Conservation (phyloP, 768 basidiomycete species). For the Russula lepida region DNA sequence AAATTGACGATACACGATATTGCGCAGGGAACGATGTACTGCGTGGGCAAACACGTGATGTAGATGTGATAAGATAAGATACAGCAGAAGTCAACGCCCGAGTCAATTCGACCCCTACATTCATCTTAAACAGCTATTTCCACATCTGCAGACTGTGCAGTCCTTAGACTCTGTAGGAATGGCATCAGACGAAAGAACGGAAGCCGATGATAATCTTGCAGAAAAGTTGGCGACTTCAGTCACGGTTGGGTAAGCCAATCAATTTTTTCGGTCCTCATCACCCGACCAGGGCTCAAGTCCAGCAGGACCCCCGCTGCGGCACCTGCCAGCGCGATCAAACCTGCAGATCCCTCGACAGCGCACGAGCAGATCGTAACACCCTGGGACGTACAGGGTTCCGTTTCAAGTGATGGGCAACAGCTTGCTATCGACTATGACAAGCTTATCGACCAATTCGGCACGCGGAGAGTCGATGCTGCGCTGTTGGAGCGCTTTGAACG, state of each 20-base stretch:
- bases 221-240: not conserved
- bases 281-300: not conserved
- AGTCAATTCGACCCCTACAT: not conserved
- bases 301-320: not conserved
- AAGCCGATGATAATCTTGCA: not conserved
- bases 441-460: slow-evolving; percentile 89
- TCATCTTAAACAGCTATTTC: not conserved
- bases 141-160: not conserved
- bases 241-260: not conserved
- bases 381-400: slow-evolving; percentile 93
- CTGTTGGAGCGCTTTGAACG: slow-evolving; percentile 85
- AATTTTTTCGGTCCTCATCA: not conserved
- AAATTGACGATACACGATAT: too few relatives aligned
- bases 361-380: slow-evolving; percentile 85
- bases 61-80: not conserved
- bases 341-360: slow-evolving; percentile 25
- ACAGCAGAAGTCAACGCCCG: not conserved
- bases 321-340: slow-evolving; percentile 25
- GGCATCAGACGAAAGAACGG: not conserved
- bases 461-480: slow-evolving; percentile 64
- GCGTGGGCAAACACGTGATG: too few relatives aligned
- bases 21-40: too few relatives aligned
- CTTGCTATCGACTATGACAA: slow-evolving; percentile 96
- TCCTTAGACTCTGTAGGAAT: not conserved
- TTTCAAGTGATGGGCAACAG: slow-evolving; percentile 82